phyloP scores from a whole-genome alignment of 2,329 filamentous ascomycete species.

The Thelonectria rubi region DNA sequence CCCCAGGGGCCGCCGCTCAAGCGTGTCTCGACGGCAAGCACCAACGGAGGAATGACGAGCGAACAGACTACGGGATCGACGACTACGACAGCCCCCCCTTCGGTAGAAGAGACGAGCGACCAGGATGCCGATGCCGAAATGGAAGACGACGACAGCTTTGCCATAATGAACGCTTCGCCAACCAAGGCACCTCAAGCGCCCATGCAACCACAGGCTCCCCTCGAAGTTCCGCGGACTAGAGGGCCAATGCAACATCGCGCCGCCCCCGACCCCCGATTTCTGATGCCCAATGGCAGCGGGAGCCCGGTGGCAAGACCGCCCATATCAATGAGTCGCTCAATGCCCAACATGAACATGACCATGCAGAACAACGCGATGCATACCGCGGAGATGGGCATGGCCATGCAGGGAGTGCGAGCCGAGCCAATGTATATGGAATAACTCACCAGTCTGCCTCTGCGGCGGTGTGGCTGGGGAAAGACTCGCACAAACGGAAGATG shows the following conservation, averaged over 20 bases:
- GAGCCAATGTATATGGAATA: slow-evolving; percentile 65
- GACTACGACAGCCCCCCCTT: slow-evolving; percentile 50
- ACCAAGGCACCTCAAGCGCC: slow-evolving; percentile 48
- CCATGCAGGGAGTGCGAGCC: slow-evolving; percentile 56
- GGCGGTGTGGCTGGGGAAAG: slow-evolving; percentile 10
- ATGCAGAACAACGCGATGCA: slow-evolving; percentile 54
- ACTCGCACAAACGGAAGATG: slow-evolving; percentile 28
- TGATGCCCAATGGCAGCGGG: slow-evolving; percentile 53
- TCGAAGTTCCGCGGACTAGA: slow-evolving; percentile 56
- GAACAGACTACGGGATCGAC: slow-evolving; percentile 46
- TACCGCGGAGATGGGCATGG: slow-evolving; percentile 55
- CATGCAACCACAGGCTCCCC: slow-evolving; percentile 52
- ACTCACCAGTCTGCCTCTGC: slow-evolving; percentile 18
- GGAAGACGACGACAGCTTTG: slow-evolving; percentile 67
- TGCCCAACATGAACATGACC: slow-evolving; percentile 57
- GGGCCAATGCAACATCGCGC: slow-evolving; percentile 47
- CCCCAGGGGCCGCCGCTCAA: slow-evolving; percentile 37
- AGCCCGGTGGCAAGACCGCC: slow-evolving; percentile 49
- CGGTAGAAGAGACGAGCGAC: slow-evolving; percentile 58
- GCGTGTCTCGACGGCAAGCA: slow-evolving; percentile 48
- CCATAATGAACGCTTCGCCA: slow-evolving; percentile 57
- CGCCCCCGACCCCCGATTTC: slow-evolving; percentile 51
- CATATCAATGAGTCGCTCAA: slow-evolving; percentile 55
- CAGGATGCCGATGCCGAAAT: slow-evolving; percentile 59
- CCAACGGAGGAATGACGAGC: slow-evolving; percentile 45